Evolutionary conservation across 495 filamentous ascomycete genomes (phyloP), one percentile per base, ranked within the genome.

Genomic region (Aspergillus affinis): DNA sequence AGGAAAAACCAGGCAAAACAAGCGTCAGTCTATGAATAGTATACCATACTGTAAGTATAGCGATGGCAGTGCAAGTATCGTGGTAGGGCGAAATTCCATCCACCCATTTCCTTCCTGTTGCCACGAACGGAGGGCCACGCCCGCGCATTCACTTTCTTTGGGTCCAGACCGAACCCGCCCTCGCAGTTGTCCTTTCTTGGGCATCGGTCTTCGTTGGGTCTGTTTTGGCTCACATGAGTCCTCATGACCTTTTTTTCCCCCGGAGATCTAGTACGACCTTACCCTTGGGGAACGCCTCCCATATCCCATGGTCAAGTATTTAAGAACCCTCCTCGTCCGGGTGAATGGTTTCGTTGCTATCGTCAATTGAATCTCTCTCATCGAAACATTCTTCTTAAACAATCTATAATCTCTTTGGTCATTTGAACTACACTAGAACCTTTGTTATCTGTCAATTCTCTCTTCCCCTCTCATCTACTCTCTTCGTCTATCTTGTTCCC

Each of bases 351-450:
- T 49, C 41, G 21, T 55, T 46, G 17, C 48, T 20, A 54, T 57
- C 48, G 59, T 65, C 53, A 59, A 58, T 36, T 30, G 41, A 54
- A 26, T 54, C 51, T 48, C n/a, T 55, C 48, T 29, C n/a, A n/a
- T 57, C 45, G 4, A 10, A 30, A 21, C 49, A 26, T 36, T 18
- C 15, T 5, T 36, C 27, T 13, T 18, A 2, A 18, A 27, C 3
- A 0, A 30, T 20, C 51, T 18, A 41, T 44, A 26, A 2, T 2
- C n/a, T 12, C n/a, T 9, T 18, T 44, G 19, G 41, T 32, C 6
- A 44, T 15, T 21, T 45, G 20, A 45, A 21, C 45, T 4, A 53
- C 29, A 15, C 8, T 6, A 36, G 17, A 36, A 7, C 23, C 27
- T 53, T 19, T 41, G 3, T 4, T 9, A 15, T n/a, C n/a, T 26